A percentile compares a stretch with the other conserved stretches of the same genome.
Evolutionary conservation across 495 filamentous ascomycete genomes (phyloP).

Genomic region (Bryoglossum gracile): DNA sequence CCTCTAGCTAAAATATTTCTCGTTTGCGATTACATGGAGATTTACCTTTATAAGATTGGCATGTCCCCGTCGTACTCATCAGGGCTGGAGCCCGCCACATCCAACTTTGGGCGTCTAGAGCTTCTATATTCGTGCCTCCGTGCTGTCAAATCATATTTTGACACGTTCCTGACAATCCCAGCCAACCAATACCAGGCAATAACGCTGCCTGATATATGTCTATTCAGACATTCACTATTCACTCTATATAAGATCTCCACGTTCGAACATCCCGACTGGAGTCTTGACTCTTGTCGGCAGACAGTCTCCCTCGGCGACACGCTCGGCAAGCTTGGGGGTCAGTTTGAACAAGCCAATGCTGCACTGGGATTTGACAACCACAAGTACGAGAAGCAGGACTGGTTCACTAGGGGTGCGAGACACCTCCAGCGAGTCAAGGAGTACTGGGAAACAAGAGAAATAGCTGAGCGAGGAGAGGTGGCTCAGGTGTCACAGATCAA

Average conservation of each 20-base stretch:
- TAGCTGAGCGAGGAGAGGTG: background rate
- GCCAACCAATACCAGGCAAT: background rate
- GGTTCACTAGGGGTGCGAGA: background rate
- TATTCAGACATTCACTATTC: background rate
- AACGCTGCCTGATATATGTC: background rate
- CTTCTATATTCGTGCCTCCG: background rate
- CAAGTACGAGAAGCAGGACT: background rate
- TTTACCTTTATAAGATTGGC: background rate
- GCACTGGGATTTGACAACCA: background rate
- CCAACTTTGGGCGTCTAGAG: background rate
- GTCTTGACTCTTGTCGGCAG: background rate
- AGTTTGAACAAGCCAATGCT: background rate
- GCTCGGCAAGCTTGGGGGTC: background rate
- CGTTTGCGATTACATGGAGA: background rate
- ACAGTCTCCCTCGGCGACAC: background rate
- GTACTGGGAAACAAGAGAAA: background rate
- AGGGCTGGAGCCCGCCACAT: background rate
- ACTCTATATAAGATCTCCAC: background rate
- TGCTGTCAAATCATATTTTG: background rate
- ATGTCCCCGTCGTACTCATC: background rate
- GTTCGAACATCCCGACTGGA: background rate
- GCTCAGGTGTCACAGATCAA: background rate
- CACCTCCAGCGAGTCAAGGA: background rate
- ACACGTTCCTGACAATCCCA: background rate
- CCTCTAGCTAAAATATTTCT: background rate